phyloP scores from a whole-genome alignment of 23 red algal genomes.

The Pyropia yezoensis region DNA sequence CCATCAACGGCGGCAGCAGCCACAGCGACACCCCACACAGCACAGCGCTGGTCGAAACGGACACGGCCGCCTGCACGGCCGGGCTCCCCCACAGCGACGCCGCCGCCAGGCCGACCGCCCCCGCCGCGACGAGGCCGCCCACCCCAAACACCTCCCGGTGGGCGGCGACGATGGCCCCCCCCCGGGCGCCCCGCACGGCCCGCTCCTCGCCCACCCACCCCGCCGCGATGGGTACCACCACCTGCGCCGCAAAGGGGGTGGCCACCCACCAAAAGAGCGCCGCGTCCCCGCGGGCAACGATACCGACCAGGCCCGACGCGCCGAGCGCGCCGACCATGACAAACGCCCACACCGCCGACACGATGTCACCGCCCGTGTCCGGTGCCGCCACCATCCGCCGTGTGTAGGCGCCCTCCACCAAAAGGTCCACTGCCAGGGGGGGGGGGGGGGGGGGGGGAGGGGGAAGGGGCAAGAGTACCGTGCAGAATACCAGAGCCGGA shows the following conservation, averaged over 20 bases:
- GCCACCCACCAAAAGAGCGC: constrained; percentile 32
- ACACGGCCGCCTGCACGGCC: constrained; percentile 15
- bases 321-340: constrained; percentile 37
- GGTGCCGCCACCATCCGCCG: constrained; percentile 40
- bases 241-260: constrained; percentile 50
- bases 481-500: too few relatives aligned
- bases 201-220: constrained; percentile 29
- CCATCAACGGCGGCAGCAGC: too few relatives aligned
- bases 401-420: constrained; percentile 52
- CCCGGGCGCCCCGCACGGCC: constrained; percentile 2
- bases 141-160: constrained; percentile 48
- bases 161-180: constrained; percentile 11
- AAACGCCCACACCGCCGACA: constrained; percentile 55
- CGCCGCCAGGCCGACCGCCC: constrained; percentile 24
- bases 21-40: constrained; percentile 7
- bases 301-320: constrained; percentile 29
- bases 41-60: constrained; percentile 1
- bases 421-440: constrained; percentile 28
- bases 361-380: constrained; percentile 50
- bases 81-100: constrained; percentile 21
- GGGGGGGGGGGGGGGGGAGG: too few relatives aligned
- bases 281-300: constrained; percentile 44
- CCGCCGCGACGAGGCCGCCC: constrained; percentile 20
- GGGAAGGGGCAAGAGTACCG: too few relatives aligned
- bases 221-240: constrained; percentile 23